Evolutionary conservation across 2,329 filamentous ascomycete genomes (phyloP).

Genomic region (Sporothrix pallida): DNA sequence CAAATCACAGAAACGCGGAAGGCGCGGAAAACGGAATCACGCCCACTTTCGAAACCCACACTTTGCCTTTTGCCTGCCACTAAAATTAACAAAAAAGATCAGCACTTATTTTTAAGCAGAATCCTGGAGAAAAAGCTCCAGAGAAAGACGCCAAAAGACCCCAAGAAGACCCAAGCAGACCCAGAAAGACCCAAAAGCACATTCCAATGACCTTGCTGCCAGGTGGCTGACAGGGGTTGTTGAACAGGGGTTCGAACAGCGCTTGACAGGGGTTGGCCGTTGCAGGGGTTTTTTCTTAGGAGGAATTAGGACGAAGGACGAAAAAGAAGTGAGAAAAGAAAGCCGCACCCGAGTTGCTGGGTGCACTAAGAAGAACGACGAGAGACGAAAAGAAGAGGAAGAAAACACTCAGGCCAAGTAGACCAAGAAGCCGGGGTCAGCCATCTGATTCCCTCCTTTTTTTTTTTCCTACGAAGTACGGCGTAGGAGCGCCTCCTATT

Average conservation of each 20-base stretch:
- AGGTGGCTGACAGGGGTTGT: slow-evolving; percentile 11
- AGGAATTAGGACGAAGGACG: not conserved
- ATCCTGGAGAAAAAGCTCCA: not conserved
- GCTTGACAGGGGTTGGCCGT: not conserved
- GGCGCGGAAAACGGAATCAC: not conserved
- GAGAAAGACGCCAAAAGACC: too few species aligned
- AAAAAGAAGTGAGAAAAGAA: not conserved
- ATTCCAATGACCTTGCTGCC: slow-evolving; percentile 10
- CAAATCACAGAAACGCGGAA: not conserved
- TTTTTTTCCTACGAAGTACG: not conserved
- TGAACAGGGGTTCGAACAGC: not conserved
- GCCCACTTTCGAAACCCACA: not conserved
- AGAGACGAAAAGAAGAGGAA: not conserved
- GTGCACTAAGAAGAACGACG: not conserved
- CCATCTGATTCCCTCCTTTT: not conserved
- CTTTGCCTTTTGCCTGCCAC: not conserved
- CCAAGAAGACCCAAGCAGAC: too few species aligned
- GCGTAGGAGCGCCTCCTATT: not conserved
- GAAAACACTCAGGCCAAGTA: not conserved
- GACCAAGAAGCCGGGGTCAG: not conserved
- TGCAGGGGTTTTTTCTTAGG: not conserved
- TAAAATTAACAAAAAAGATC: not conserved
- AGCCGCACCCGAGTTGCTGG: slow-evolving; percentile 18
- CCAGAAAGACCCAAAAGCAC: too few species aligned
- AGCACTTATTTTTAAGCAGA: not conserved